Base-by-base conservation (phyloP, 306 rosid species). In the Acacia acuminata region DNA sequence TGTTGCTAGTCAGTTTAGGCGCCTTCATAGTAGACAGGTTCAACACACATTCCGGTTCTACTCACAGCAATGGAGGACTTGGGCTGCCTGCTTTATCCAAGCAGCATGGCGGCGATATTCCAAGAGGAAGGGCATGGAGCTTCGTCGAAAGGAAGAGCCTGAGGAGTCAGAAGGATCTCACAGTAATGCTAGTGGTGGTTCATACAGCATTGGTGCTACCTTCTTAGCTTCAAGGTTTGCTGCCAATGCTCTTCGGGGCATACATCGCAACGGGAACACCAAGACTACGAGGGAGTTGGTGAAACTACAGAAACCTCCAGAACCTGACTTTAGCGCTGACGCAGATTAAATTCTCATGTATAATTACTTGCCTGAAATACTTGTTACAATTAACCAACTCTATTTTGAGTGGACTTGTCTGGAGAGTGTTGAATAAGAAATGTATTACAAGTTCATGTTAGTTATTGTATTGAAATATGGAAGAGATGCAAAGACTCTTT, bases 21-120 rank as follows among this genome's bases (percentile, higher is more conserved):
- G 98, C 72, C 98, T 94, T 78, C 98, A 94, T 80, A 94, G 98
- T 48, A 86, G 98, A 81, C 98, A 94, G 86, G 97, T 94, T 79
- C 98, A 94, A 84, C 98, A 94, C 87, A 94, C 97, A n/a, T 94
- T 94, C 87, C 95, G 98, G 48, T 94, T 94, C 83, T 94, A 94
- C 89, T 94, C 98, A 0, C 98, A 94, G 73, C 98, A 94, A 72
- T 94, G 98, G 98, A 90, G 97, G 79, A 90, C 97, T 22, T 94
- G 98, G 98, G 98, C 97, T 56, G 97, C 98, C 58, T 85, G 92
- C 93, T 92, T 94, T 77, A 92, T 94, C 85, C 98, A 94, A 88
- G 97, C 98, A 3, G 98, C 98, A 14, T 94, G 98, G 98, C 97
- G 97, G 14, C 90, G 98, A 10, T 92, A 92, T 85, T 81, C 89